Conservation (phyloP, 1,284 basidiomycete genomes). For the Cutaneotrichosporon sp. region DNA sequence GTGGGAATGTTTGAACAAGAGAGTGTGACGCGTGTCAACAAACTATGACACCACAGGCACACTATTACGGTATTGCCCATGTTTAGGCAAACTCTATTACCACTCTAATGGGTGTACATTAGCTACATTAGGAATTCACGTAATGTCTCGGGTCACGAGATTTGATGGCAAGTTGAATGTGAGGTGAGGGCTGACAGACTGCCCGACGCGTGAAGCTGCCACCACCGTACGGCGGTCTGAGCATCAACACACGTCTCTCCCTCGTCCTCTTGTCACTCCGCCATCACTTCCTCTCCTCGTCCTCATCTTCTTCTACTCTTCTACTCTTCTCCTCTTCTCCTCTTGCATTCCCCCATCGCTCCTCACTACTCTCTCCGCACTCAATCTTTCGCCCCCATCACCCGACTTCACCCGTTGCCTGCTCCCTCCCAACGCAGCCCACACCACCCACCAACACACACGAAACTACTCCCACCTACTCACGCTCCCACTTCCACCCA, state of each 20-base stretch:
- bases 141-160: too few relatives aligned
- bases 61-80: neutral
- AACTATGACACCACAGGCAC: too few relatives aligned
- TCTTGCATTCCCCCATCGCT: neutral
- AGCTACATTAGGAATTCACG: too few relatives aligned
- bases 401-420: neutral
- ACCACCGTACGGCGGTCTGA: too few relatives aligned
- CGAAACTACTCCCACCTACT: neutral
- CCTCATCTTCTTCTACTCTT: neutral
- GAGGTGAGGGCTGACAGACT: too few relatives aligned
- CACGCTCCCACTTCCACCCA: neutral
- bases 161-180: too few relatives aligned
- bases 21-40: too few relatives aligned
- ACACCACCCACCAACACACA: neutral
- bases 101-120: too few relatives aligned
- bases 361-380: neutral
- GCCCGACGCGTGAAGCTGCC: too few relatives aligned
- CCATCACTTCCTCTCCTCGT: neutral
- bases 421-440: neutral
- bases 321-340: neutral
- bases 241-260: neutral
- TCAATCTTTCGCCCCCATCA: neutral
- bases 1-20: too few relatives aligned
- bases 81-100: too few relatives aligned
- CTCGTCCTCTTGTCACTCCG: constrained; percentile 3